These are phyloP conservation scores for Camellia oleifera DNA, from an alignment of 179 eudicot species.

Conservation along the genomic window DNA sequence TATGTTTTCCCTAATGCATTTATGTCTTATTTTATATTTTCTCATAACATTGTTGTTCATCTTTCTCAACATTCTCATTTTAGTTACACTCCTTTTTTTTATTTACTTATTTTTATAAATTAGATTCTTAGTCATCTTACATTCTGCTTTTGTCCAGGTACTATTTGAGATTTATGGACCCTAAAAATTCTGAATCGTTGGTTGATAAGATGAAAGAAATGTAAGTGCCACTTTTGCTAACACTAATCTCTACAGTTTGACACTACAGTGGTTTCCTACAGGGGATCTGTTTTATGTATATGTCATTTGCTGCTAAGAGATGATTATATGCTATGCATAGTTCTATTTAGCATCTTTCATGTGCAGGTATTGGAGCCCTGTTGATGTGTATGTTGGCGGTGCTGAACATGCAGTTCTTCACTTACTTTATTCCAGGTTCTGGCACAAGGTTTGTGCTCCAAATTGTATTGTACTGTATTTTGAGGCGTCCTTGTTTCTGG, in stretches of 20 bases:
- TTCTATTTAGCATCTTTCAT: slow-evolving; percentile 9
- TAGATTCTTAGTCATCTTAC: too few relatives aligned
- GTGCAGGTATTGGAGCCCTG: slow-evolving; percentile 97
- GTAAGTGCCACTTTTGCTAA: slow-evolving; percentile 35
- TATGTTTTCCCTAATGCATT: too few relatives aligned
- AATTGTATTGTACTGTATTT: neutral
- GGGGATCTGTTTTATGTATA: too few relatives aligned
- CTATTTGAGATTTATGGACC: slow-evolving; percentile 98
- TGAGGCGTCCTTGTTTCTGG: neutral
- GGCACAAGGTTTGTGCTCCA: slow-evolving; percentile 85
- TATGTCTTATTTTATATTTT: too few relatives aligned
- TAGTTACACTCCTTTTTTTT: too few relatives aligned
- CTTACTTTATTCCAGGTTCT: slow-evolving; percentile 93
- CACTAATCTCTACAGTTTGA: neutral
- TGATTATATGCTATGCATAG: neutral
- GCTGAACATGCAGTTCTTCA: slow-evolving; percentile 99
- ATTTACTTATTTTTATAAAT: too few relatives aligned
- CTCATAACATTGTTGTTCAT: too few relatives aligned
- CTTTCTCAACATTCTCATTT: too few relatives aligned
- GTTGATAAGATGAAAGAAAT: slow-evolving; percentile 83
- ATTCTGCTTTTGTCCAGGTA: slow-evolving; percentile 55
- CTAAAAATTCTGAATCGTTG: slow-evolving; percentile 68
- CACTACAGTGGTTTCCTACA: neutral
- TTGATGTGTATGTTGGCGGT: slow-evolving; percentile 99
- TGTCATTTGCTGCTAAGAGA: neutral